phyloP scores from a whole-genome alignment of 2,329 filamentous ascomycete species.

The Chalara sp. region DNA sequence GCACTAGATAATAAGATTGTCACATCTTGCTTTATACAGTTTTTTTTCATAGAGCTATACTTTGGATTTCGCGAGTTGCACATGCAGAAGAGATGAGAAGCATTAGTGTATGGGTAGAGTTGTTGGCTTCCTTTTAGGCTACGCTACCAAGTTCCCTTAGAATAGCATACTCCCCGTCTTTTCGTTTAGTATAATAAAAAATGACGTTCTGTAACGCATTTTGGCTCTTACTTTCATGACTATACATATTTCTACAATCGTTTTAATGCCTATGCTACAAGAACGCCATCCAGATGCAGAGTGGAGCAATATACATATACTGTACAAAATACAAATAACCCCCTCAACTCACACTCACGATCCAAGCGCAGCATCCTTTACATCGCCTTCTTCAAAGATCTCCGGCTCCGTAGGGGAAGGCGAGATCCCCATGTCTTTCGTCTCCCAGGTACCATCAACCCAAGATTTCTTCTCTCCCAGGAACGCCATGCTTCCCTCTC shows the following conservation, averaged over 20 bases:
- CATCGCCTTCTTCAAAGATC: slow-evolving; percentile 22
- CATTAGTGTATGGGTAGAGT: too few relatives aligned
- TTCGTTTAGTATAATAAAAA: background rate
- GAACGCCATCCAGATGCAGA: slow-evolving; percentile 13
- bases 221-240: too few relatives aligned
- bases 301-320: slow-evolving; percentile 19
- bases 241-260: slow-evolving; percentile 1
- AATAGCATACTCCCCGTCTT: too few relatives aligned
- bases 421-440: slow-evolving; percentile 67
- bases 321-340: slow-evolving; percentile 16
- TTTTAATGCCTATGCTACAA: slow-evolving; percentile 7
- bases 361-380: slow-evolving; percentile 19
- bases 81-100: too few relatives aligned
- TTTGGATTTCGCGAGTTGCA: too few relatives aligned
- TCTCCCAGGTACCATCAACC: slow-evolving; percentile 66
- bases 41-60: too few relatives aligned
- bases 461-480: slow-evolving; percentile 80
- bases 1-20: slow-evolving; percentile 4
- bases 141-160: too few relatives aligned
- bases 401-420: slow-evolving; percentile 28
- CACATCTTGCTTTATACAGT: too few relatives aligned
- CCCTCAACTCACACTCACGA: slow-evolving; percentile 13
- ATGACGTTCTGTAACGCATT: background rate
- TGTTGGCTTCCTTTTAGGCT: too few relatives aligned
- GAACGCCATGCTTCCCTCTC: slow-evolving; percentile 60